phyloP scores from a whole-genome alignment of 192 early-diverging fungal genomes.

The Coemansia sp. region DNA sequence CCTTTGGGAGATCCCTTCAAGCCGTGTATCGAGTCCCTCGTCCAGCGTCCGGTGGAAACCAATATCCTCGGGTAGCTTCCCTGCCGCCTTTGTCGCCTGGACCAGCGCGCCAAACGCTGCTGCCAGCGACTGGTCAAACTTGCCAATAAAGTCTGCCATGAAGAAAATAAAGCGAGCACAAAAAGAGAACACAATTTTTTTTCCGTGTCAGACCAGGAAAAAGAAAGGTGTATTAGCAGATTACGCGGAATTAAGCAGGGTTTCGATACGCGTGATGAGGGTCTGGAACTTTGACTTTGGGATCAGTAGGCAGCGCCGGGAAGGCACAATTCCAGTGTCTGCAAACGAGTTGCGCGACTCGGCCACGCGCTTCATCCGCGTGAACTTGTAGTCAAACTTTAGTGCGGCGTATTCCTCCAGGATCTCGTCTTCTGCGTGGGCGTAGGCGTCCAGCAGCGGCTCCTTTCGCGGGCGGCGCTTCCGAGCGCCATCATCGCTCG shows the following conservation, averaged over 20 bases:
- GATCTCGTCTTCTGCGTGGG: constrained; percentile 91
- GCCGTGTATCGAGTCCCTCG: constrained; percentile 47
- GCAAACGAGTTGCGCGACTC: constrained; percentile 77
- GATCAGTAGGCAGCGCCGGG: constrained; percentile 60
- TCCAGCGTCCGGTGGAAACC: constrained; percentile 61
- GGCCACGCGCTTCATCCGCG: constrained; percentile 58
- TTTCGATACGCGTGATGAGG: constrained; percentile 15
- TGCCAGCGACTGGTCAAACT: constrained; percentile 25
- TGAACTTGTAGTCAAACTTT: constrained; percentile 77
- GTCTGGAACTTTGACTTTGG: constrained; percentile 41
- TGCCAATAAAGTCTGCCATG: constrained; percentile 6
- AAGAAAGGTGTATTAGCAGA: constrained; percentile 1
- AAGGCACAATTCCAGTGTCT: constrained; percentile 77
- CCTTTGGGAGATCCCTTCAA: constrained; percentile 10
- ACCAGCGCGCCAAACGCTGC: constrained; percentile 47
- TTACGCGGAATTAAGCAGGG: constrained; percentile 7
- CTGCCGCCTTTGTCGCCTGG: constrained; percentile 56
- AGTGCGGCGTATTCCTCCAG: constrained; percentile 68
- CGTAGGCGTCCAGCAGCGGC: constrained; percentile 50
- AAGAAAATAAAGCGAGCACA: not conserved
- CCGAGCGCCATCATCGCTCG: constrained; percentile 39
- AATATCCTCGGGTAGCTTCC: constrained; percentile 55
- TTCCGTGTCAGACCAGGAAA: not conserved
- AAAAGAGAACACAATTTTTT: not conserved
- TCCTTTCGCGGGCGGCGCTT: not conserved